Percentiles rank a stretch among this genome's conserved stretches.
Evolutionary conservation across 257 asterid species (phyloP).

Genomic region (Solanum virginianum): DNA sequence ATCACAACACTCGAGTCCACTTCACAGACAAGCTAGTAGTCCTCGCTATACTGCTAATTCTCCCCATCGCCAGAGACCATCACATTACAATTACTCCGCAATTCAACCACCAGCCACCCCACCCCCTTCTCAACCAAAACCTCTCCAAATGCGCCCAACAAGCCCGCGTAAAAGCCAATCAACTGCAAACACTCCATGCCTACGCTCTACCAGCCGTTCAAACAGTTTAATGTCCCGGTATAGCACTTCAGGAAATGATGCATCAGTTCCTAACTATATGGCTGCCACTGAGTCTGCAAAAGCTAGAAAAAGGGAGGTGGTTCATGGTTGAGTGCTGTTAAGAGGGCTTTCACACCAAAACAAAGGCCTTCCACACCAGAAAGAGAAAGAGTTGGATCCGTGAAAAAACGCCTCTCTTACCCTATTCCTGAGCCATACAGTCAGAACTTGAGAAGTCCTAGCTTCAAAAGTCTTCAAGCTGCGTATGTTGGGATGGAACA

Average conservation of each 20-base stretch:
- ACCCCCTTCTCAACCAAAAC: conserved; percentile 25
- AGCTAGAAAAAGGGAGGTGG: too few species aligned
- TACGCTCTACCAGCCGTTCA: conserved; percentile 38
- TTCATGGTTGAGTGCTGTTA: too few species aligned
- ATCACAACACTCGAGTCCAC: conserved; percentile 54
- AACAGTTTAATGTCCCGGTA: conserved; percentile 18
- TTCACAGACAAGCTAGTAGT: conserved; percentile 18
- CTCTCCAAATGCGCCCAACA: conserved; percentile 33
- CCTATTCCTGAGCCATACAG: conserved; percentile 56
- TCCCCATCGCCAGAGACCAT: conserved; percentile 22
- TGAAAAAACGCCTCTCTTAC: conserved; percentile 57
- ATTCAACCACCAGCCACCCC: conserved; percentile 42
- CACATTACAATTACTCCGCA: conserved; percentile 10
- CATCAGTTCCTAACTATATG: conserved; percentile 66
- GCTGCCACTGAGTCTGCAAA: conserved; percentile 85
- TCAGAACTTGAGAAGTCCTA: conserved; percentile 61
- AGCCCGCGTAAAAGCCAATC: conserved; percentile 66
- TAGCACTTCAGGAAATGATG: conserved; percentile 22
- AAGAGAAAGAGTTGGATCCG: conserved; percentile 48
- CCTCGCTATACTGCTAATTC: conserved; percentile 22
- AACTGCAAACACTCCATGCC: conserved; percentile 70
- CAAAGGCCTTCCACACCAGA: conserved; percentile 81
- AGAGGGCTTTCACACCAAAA: conserved; percentile 77
- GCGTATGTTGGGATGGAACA: conserved; percentile 81
- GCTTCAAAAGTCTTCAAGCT: conserved; percentile 82